phyloP scores from a whole-genome alignment of 495 filamentous ascomycete species.

The Paragyromitra xinjiangensis region DNA sequence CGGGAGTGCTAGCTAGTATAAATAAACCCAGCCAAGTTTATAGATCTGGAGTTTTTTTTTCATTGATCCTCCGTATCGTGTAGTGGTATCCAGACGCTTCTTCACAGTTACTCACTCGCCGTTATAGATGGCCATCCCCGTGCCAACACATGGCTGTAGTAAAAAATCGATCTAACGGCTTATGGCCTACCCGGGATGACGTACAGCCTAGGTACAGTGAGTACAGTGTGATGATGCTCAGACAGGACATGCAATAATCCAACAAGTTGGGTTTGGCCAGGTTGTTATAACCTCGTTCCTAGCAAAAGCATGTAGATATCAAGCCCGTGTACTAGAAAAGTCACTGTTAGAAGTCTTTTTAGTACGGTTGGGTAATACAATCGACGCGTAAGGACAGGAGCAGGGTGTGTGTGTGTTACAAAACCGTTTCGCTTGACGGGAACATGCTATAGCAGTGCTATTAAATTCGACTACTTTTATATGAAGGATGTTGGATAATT shows the following conservation, averaged over 20 bases:
- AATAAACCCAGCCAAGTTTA: background rate
- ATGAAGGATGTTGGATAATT: no score
- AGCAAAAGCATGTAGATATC: background rate
- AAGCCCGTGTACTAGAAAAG: background rate
- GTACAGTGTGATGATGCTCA: background rate
- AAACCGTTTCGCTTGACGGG: background rate
- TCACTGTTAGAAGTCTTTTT: background rate
- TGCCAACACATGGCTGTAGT: background rate
- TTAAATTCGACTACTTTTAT: background rate
- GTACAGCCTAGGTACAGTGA: background rate
- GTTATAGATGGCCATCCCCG: background rate
- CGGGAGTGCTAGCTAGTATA: background rate
- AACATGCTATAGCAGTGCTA: background rate
- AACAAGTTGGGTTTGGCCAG: background rate
- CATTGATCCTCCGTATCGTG: background rate
- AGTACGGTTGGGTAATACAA: background rate
- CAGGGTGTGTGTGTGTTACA: background rate
- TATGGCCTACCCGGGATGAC: background rate
- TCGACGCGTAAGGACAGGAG: background rate
- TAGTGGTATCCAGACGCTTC: background rate
- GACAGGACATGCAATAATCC: background rate
- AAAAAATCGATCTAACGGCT: background rate
- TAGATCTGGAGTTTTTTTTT: background rate
- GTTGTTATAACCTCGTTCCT: background rate
- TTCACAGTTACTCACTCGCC: constrained; percentile 21